Evolutionary conservation across 129 eudicot genomes (phyloP).

Genomic region (Logfia minima): DNA sequence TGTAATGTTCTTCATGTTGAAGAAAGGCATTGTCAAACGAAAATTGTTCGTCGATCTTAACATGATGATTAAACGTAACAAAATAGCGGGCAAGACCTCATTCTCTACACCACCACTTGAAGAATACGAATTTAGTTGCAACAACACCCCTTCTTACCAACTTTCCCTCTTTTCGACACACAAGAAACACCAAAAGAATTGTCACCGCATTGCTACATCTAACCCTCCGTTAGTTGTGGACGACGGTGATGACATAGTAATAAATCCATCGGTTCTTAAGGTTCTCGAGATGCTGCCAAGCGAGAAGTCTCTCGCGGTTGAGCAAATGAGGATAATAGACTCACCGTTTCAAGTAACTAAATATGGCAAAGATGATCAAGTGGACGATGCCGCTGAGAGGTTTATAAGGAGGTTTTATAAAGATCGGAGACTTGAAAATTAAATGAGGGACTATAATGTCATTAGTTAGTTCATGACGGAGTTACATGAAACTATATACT

Average conservation of each 20-base stretch:
- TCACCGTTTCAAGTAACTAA: slow-evolving; percentile 27
- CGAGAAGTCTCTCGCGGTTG: slow-evolving; percentile 2
- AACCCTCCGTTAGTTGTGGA: background rate
- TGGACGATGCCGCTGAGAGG: slow-evolving; percentile 56
- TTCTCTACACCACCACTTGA: slow-evolving; percentile 8
- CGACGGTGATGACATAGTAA: slow-evolving; percentile 17
- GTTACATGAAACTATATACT: slow-evolving; percentile 19
- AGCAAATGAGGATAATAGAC: slow-evolving; percentile 38
- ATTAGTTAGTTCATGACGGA: slow-evolving; percentile 12
- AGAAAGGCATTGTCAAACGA: slow-evolving; percentile 49
- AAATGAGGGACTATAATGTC: slow-evolving; percentile 1
- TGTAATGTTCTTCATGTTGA: slow-evolving; percentile 43
- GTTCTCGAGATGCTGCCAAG: slow-evolving; percentile 23
- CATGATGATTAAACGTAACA: slow-evolving; percentile 52
- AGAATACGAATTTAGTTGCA: slow-evolving; percentile 57
- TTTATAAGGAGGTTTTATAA: slow-evolving; percentile 51
- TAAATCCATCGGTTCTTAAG: slow-evolving; percentile 22
- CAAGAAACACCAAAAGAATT: slow-evolving; percentile 35
- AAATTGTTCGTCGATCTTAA: slow-evolving; percentile 44
- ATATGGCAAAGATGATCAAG: slow-evolving; percentile 23
- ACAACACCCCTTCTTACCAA: slow-evolving; percentile 46
- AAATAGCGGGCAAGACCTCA: slow-evolving; percentile 43
- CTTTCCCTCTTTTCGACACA: slow-evolving; percentile 40
- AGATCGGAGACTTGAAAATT: slow-evolving; percentile 30
- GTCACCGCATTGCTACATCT: background rate